Conservation (phyloP, 495 filamentous ascomycete genomes). For the Astrothelium macrocarpum region DNA sequence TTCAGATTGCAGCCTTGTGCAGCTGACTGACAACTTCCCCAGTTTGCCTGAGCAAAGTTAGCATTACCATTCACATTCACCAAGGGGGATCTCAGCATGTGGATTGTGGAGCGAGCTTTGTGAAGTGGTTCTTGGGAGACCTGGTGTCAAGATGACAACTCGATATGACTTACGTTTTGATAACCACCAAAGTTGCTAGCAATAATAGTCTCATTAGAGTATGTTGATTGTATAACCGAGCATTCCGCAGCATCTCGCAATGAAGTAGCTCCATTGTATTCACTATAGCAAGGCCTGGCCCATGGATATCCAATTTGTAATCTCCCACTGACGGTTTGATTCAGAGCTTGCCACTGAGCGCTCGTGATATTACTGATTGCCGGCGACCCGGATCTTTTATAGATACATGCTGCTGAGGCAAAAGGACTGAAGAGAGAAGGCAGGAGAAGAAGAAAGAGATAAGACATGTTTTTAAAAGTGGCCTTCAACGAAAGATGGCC, state of each 20-base stretch:
- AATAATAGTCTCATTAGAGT: slow-evolving; percentile 7
- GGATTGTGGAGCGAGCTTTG: background rate
- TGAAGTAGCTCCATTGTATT: background rate
- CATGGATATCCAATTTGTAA: slow-evolving; percentile 9
- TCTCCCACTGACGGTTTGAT: slow-evolving; percentile 7
- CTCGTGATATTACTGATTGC: slow-evolving; percentile 1
- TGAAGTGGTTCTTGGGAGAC: too few relatives aligned
- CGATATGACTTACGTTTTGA: slow-evolving; percentile 7
- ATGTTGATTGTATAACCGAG: slow-evolving; percentile 5
- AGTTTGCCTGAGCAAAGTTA: background rate
- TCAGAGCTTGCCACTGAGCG: slow-evolving; percentile 9
- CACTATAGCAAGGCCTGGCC: slow-evolving; percentile 10
- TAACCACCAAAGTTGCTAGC: slow-evolving; percentile 9
- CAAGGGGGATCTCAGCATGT: background rate
- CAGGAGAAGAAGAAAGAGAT: background rate
- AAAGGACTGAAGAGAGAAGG: background rate
- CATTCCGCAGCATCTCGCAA: slow-evolving; percentile 3
- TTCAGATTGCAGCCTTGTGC: slow-evolving; percentile 8
- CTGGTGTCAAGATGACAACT: too few relatives aligned
- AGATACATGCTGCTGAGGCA: background rate
- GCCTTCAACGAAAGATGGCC: background rate
- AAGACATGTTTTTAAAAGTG: background rate
- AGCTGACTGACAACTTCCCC: background rate
- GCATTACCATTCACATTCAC: background rate
- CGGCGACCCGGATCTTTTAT: background rate